A percentile compares a stretch with the other conserved stretches of the same genome.
Evolutionary conservation across 495 filamentous ascomycete genomes (phyloP).

Genomic region (Arthonia radiata): DNA sequence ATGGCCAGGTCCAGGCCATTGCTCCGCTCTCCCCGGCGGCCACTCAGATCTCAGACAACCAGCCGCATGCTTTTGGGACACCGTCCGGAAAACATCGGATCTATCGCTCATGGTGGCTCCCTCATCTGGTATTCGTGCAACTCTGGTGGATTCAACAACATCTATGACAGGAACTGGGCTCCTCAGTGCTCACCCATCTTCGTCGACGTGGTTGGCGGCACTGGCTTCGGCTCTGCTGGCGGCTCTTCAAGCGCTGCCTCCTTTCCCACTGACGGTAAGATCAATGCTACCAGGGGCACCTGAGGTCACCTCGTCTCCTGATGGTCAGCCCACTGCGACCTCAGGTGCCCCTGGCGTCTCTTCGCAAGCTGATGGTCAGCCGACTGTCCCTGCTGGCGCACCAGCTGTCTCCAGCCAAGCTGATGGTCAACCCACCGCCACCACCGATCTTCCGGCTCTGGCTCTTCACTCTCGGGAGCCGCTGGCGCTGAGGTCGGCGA

Average conservation of each 20-base stretch:
- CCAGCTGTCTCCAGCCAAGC: conserved; percentile 2
- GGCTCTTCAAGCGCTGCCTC: conserved; percentile 22
- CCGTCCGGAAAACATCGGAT: conserved; percentile 29
- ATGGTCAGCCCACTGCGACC: conserved; percentile 9
- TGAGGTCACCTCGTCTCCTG: conserved; percentile 3
- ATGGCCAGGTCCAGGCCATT: no score
- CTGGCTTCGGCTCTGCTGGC: conserved; percentile 18
- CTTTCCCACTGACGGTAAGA: conserved; percentile 4
- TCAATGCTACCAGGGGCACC: conserved; percentile 6
- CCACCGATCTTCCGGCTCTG: no score
- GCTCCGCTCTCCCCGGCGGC: no score
- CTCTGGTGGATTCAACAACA: conserved; percentile 27
- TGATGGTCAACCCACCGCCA: conserved; percentile 13
- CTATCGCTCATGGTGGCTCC: conserved; percentile 32
- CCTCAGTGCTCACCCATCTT: conserved; percentile 9
- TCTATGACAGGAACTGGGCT: conserved; percentile 10
- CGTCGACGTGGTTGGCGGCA: conserved; percentile 15
- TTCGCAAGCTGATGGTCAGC: conserved; percentile 10
- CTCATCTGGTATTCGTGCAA: conserved; percentile 40
- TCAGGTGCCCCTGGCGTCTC: conserved; percentile 2
- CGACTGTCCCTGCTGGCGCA: conserved; percentile 3
- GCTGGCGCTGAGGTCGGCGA: no score
- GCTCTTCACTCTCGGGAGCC: no score
- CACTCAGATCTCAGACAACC: no score
- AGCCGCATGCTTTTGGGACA: no score